Evolutionary conservation across 2,329 filamentous ascomycete genomes (phyloP), one percentile per base, ranked within the genome.

Genomic region (Moelleriella libera): DNA sequence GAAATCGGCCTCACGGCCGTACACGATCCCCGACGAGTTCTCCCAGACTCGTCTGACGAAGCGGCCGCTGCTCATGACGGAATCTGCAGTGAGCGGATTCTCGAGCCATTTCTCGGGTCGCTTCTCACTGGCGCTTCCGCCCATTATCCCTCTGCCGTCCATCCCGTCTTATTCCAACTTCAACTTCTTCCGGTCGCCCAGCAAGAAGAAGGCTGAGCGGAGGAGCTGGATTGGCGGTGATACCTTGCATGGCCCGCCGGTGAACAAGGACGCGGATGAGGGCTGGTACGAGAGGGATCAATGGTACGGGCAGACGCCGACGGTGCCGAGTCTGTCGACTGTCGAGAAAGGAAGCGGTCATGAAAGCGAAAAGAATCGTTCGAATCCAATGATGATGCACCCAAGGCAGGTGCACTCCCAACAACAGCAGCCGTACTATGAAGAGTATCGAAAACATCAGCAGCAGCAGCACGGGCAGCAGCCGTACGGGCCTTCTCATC

Each of bases 201-300:
- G 57, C 14, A 50, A 45, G 42, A 43, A 43, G 40, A 12, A 31
- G 14, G 30, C 8, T 5, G 47, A 47, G 6, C 14, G 45, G 21
- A 37, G 32, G 11, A 43, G 42, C 43, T 50, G 49, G 46, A 11
- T 48, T 30, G 70, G 74, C 48, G 72, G 73, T 52, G 71, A 76
- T 45, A 66, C 64, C 47, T 59, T 72, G n/a, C 70, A 74, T 49
- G 71, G 71, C 5, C 70, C 71, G 8, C 63, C 60, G 52, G 56
- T 71, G 45, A 62, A 55, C 39, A 63, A 58, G 49, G 42, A 48
- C 14, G 41, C 21, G 2, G 44, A 39, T 11, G 44, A 30, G 40
- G 58, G 54, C 41, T 61, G 60, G 53, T 54, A 60, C 41, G 53
- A 54, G 30, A 56, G 60, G 14, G 62, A 66, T 42, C 62, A 61